Evolutionary conservation across 2,329 filamentous ascomycete genomes (phyloP), one percentile per base, ranked within the genome.

Genomic region (Bipolaris sorokiniana): DNA sequence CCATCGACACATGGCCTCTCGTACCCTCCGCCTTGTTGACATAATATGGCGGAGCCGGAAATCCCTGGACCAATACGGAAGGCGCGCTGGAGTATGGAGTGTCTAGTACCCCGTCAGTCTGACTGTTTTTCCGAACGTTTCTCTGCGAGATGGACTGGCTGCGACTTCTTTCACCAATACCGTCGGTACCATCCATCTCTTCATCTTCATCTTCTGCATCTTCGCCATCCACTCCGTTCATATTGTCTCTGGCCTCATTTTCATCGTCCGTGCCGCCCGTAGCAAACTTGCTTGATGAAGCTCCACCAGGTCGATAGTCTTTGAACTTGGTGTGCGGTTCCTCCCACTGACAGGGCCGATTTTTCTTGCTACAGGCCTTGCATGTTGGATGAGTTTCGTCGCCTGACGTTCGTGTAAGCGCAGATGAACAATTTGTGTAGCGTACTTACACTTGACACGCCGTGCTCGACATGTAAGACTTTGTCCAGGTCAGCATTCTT

Each of bases 361-460:
- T 70, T 37, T 72, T 74, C 51, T 71, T 74, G 45, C 58, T 61
- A 53, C 71, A 74, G n/a, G 69, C 68, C 20, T 67, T 71, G 56
- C 70, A 74, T 18, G 61, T 45, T 7, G 71, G 70, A 18, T 57
- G 66, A 23, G 51, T 58, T 53, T 74, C 71, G 58, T 74, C 71
- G 51, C 71, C 71, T 73, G 16, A 9, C 20, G 11, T 22, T 13
- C 18, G n/a, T 48, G 47, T 61, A 34, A 59, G 51, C 28, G 49
- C 26, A 10, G 47, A 20, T 10, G 13, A 42, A 40, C 18, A 46
- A 22, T 11, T 28, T 23, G 4, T 7, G 20, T 22, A 42, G 37
- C 1, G 36, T 5, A 58, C 67, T 54, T 34, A 70, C 71, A 74
- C 48, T 74, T 73, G 15, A 74, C 71, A 34, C 71, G 70, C 37